Base-by-base conservation (phyloP, 2,329 filamentous ascomycete species). In the Moelleriella libera region DNA sequence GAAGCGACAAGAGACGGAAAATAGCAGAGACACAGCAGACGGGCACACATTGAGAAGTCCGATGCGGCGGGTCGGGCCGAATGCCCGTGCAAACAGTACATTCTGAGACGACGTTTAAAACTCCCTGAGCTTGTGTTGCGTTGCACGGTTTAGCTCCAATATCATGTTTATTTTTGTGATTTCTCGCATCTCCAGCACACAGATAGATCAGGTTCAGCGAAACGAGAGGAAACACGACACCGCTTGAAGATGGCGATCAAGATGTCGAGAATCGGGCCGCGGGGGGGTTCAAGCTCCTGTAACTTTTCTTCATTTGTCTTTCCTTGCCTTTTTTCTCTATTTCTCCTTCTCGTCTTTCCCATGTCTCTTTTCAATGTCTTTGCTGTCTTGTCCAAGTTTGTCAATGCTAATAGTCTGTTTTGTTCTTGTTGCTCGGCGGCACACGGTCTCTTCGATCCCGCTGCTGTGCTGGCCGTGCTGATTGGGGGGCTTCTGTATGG, bases 361-460 rank as follows among this genome's bases (percentile, higher is more conserved):
- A 12, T 9, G 34, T 41, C 40, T 41, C n/a, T 41, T 41, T 21
- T 9, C 34, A 52, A 43, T 49, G 9, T 46, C 46, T 48, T 50
- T 52, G 48, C 50, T 48, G 34, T 8, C 34, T 21, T 21, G 21
- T 21, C 21, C 21, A 21, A 21, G 21, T 21, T 21, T 21, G 21
- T 21, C 21, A 21, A 21, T 21, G 21, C 21, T 21, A 21, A 21
- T 21, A 21, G 46, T 30, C 46, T 47, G 52, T 53, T 57, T 54
- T 53, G 54, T 56, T 50, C 53, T 53, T 41, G 40, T 45, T 32
- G 21, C 21, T 21, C 21, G 21, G 21, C 21, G 21, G 21, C 21
- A 21, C 21, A 21, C 21, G 21, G 21, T 21, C 21, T 21, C 21
- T 21, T 21, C 21, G 21, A 21, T 21, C 21, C 21, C 21, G 21